Conservation (phyloP, 495 filamentous ascomycete species). For the Talaromyces liani region DNA sequence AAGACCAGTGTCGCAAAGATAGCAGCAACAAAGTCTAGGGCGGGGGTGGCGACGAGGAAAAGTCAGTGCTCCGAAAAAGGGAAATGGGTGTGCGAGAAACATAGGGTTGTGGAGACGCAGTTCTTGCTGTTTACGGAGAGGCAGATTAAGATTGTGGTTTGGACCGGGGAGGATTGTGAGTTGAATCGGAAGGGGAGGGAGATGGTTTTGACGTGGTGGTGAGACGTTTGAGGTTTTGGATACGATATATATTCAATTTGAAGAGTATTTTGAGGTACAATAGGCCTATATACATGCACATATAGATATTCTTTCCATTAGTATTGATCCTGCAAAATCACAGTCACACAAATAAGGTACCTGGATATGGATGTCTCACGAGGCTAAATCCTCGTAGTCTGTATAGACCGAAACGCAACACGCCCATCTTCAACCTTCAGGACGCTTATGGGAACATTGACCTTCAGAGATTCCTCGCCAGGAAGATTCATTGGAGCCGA, state of each 20-base stretch:
- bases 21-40: not conserved
- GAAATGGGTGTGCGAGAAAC: conserved; percentile 5
- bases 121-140: conserved; percentile 4
- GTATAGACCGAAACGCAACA: not conserved
- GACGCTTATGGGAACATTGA: not conserved
- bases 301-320: not conserved
- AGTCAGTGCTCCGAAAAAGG: not conserved
- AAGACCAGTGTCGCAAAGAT: not conserved
- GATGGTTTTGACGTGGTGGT: conserved; percentile 7
- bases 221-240: too few species aligned
- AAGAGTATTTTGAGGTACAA: not conserved
- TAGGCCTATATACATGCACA: not conserved
- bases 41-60: not conserved
- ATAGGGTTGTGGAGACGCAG: not conserved
- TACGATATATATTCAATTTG: not conserved
- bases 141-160: conserved; percentile 7
- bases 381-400: conserved; percentile 13
- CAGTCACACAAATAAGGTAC: too few species aligned
- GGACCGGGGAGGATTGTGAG: conserved; percentile 3
- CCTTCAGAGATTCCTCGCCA: not conserved
- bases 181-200: conserved; percentile 2
- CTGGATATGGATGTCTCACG: too few species aligned
- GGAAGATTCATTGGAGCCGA: not conserved
- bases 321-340: too few species aligned
- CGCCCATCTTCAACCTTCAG: not conserved